phyloP scores from a whole-genome alignment of 176 grass and related monocot genomes.

The Hordeum marinum region DNA sequence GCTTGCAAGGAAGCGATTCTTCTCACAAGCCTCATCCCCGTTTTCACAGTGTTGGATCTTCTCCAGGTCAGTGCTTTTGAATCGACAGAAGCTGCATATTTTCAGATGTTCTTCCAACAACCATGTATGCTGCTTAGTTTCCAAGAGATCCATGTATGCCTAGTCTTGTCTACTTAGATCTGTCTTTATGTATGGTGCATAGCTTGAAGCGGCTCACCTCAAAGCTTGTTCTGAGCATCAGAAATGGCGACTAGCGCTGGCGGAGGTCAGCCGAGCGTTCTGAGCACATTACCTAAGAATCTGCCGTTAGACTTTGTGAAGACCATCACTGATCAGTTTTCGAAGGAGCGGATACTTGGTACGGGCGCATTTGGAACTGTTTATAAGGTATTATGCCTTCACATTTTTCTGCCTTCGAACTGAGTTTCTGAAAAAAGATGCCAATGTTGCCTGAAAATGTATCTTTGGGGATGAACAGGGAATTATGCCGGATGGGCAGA shows the following conservation, averaged over 20 bases:
- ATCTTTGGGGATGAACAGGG: not conserved
- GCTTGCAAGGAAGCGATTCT: not conserved
- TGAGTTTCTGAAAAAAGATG: not conserved
- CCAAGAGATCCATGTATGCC: not conserved
- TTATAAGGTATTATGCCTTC: slow-evolving; percentile 13
- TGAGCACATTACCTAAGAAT: not conserved
- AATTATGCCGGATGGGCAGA: not conserved
- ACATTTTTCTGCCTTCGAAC: not conserved
- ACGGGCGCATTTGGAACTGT: slow-evolving; percentile 29
- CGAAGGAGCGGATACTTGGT: not conserved
- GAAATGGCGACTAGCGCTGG: not conserved
- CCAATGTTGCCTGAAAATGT: not conserved
- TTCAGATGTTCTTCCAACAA: not conserved
- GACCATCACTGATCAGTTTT: slow-evolving; percentile 10
- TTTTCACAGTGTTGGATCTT: not conserved
- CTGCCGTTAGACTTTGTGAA: slow-evolving; percentile 17
- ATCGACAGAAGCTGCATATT: not conserved
- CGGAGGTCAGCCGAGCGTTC: not conserved
- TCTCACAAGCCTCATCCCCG: not conserved
- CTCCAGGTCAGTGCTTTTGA: not conserved
- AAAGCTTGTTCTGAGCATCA: not conserved
- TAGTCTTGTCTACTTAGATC: not conserved
- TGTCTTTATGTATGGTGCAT: not conserved
- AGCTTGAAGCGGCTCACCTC: not conserved
- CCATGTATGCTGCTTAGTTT: not conserved